Base-by-base conservation (phyloP, 305 asterid genomes). In the Fraxinus sp. region DNA sequence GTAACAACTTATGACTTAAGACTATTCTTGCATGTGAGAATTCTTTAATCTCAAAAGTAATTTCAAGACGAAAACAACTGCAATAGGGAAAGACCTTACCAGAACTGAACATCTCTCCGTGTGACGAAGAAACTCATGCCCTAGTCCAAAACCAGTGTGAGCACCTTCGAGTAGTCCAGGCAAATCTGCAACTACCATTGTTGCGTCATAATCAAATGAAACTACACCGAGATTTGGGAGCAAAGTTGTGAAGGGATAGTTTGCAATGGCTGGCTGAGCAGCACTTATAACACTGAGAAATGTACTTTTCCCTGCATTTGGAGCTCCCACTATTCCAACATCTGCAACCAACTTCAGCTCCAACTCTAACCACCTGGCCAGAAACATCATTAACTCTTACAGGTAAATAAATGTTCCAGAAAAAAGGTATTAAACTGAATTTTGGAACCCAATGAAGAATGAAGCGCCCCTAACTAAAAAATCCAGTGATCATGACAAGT, bases 171-270 rank as follows among this genome's bases (percentile, higher is more conserved):
- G 92, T 30, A 95, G 91, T 46, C 99, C 99, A 6, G 99, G 97
- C 83, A 95, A 87, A 88, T 95, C 97, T 18, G 99, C 98, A 59
- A 95, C 97, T 1, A 94, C 97, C 91, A 92, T 87, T 76, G 97
- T 86, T 57, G 98, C 91, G 82, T 95, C 93, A 79, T 86, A 95
- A 86, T 88, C 97, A 30, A 95, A 94, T 6, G 98, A 92, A 86
- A 95, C 99, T 8, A 95, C 98, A 26, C 99, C 99, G n/a, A 95
- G 93, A 87, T 95, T 95, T 18, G 97, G 99, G 85, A 95, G 98
- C 91, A 95, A 88, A 37, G 98, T 95, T 16, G 99, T 95, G 89
- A 94, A 95, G 75, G 99, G 99, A 78, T 95, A 95, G 86, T 92
- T 93, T 52, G 99, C 98, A 82, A 93, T 94, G 76, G 87, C 83